A percentile compares a stretch with the other conserved stretches of the same genome.
These are phyloP conservation scores for Maudiozyma humilis DNA, from an alignment of 1,139 yeast genomes.

Conservation along the genomic window DNA sequence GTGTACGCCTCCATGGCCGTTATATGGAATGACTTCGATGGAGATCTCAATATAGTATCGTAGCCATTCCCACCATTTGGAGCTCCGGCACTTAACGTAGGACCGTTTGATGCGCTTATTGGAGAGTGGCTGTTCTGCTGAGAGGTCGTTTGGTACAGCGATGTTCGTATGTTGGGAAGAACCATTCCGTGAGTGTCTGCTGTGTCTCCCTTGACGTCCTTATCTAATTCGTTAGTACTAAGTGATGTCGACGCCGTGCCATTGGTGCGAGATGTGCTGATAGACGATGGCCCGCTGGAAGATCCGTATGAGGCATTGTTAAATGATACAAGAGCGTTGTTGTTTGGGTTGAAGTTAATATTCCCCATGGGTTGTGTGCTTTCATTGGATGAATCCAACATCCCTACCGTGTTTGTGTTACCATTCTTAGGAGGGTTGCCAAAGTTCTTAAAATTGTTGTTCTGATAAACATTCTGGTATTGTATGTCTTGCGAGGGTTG, in stretches of 20 bases:
- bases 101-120: conserved; percentile 2
- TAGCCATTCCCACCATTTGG: conserved; percentile 30
- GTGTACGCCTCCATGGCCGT: conserved; percentile 73
- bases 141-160: conserved; percentile 3
- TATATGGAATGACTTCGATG: conserved; percentile 42
- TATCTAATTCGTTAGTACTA: neutral
- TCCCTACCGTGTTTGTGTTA: neutral
- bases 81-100: conserved; percentile 2
- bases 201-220: neutral
- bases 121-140: conserved; percentile 3
- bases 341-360: conserved; percentile 11
- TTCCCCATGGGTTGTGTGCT: neutral
- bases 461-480: conserved; percentile 3
- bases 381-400: neutral
- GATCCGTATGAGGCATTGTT: conserved; percentile 14
- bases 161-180: conserved; percentile 8
- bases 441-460: neutral
- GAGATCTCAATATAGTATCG: conserved; percentile 29
- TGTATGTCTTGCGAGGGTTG: neutral
- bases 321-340: conserved; percentile 19
- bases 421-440: neutral
- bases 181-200: neutral
- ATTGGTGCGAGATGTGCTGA: conserved; percentile 5
- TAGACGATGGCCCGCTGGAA: conserved; percentile 8
- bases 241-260: neutral